Percentiles rank a stretch among this genome's conserved stretches.
These are phyloP conservation scores for Bryum argenteum DNA, from an alignment of 225 moss, liverwort and hornwort species.

Conservation along the genomic window DNA sequence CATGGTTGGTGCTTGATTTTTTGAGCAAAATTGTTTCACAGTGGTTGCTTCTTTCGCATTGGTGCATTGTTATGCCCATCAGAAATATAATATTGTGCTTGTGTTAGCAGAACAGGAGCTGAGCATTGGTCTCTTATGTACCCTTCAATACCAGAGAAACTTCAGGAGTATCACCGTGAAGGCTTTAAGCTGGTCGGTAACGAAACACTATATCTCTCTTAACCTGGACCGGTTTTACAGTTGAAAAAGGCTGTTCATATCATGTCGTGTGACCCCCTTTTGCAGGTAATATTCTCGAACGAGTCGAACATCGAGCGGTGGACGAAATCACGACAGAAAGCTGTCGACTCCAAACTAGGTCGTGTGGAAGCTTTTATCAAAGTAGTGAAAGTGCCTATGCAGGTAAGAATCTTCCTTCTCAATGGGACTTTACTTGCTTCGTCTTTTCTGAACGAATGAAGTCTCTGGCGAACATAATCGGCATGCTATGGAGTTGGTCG, in stretches of 20 bases:
- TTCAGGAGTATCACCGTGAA: conserved; percentile 68
- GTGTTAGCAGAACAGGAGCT: conserved; percentile 68
- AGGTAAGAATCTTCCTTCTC: conserved; percentile 48
- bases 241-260: neutral
- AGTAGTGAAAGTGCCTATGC: conserved; percentile 71
- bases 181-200: conserved; percentile 85
- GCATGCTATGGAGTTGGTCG: neutral
- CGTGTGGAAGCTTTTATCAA: conserved; percentile 75
- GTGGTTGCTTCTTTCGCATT: conserved; percentile 1
- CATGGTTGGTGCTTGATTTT: neutral
- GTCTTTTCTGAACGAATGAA: conserved; percentile 11
- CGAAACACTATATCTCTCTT: conserved; percentile 2
- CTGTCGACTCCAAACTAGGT: conserved; percentile 88
- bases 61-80: conserved; percentile 6
- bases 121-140: conserved; percentile 86
- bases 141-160: conserved; percentile 68
- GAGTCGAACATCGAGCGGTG: conserved; percentile 94
- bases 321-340: conserved; percentile 76
- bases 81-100: neutral
- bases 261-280: conserved; percentile 7
- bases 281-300: conserved; percentile 85
- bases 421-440: neutral
- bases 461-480: neutral
- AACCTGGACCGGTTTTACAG: conserved; percentile 3
- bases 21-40: neutral